Conservation (phyloP, 352 stramenopile genomes). For the Lagenidium sp. region DNA sequence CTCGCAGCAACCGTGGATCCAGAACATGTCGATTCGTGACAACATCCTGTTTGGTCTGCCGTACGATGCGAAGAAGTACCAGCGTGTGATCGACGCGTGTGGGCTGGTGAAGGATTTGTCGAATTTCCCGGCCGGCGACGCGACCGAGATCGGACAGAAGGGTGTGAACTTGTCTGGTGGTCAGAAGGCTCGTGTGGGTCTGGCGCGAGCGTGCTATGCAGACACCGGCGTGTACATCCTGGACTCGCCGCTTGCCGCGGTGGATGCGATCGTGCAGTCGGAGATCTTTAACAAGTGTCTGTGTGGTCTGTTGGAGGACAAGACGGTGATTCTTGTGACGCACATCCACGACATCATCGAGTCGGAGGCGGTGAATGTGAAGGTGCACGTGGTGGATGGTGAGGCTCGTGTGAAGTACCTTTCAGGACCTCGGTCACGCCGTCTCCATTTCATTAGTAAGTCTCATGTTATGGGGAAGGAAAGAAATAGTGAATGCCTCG, state of each 20-base stretch:
- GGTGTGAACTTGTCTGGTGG: constrained; percentile 93
- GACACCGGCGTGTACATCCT: constrained; percentile 73
- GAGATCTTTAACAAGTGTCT: constrained; percentile 84
- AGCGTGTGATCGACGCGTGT: constrained; percentile 65
- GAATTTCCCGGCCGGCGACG: constrained; percentile 73
- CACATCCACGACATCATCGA: constrained; percentile 78
- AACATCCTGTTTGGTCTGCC: constrained; percentile 93
- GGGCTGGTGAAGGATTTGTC: constrained; percentile 79
- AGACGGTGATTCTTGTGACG: constrained; percentile 88
- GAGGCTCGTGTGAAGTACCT: not conserved
- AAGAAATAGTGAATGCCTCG: not conserved
- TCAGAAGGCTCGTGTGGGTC: constrained; percentile 78
- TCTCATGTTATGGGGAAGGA: too few species aligned
- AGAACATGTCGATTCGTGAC: constrained; percentile 90
- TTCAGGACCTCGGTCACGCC: constrained; percentile 2
- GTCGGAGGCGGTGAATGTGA: constrained; percentile 17
- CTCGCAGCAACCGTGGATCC: constrained; percentile 91
- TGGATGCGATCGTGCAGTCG: constrained; percentile 91
- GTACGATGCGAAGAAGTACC: constrained; percentile 41
- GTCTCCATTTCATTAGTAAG: not conserved
- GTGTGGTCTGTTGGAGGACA: constrained; percentile 24
- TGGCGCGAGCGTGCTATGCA: constrained; percentile 70
- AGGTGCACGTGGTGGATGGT: constrained; percentile 9
- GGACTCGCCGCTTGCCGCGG: constrained; percentile 89
- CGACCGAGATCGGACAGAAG: constrained; percentile 94